Conservation (phyloP, 495 filamentous ascomycete species). For the Echria macrotheca region DNA sequence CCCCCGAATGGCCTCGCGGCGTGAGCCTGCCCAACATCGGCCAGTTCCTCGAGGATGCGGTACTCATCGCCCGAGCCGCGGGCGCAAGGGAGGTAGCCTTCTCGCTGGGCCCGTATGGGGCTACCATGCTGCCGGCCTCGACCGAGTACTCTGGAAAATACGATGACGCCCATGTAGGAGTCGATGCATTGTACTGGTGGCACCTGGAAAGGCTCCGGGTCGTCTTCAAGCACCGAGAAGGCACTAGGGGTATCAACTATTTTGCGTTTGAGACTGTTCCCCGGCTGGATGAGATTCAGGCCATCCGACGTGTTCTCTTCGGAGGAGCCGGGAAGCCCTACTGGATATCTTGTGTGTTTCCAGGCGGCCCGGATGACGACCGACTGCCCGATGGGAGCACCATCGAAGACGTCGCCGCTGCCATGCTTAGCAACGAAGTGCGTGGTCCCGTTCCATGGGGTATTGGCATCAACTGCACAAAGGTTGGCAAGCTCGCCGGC, state of each 20-base stretch:
- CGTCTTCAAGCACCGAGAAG: slow-evolving; percentile 29
- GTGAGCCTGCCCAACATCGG: slow-evolving; percentile 21
- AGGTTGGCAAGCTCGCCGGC: slow-evolving; percentile 44
- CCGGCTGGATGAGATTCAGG: slow-evolving; percentile 52
- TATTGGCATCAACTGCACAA: slow-evolving; percentile 64
- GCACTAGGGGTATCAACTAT: slow-evolving; percentile 39
- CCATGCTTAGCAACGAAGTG: slow-evolving; percentile 32
- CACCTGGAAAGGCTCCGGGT: slow-evolving; percentile 49
- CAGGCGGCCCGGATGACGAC: slow-evolving; percentile 36
- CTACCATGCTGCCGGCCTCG: slow-evolving; percentile 56
- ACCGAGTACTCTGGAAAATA: slow-evolving; percentile 61
- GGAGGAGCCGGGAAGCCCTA: slow-evolving; percentile 20
- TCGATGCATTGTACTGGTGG: slow-evolving; percentile 45
- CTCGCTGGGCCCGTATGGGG: slow-evolving; percentile 60
- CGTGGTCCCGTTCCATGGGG: slow-evolving; percentile 44
- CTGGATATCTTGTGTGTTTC: slow-evolving; percentile 62
- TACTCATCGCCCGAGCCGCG: slow-evolving; percentile 32
- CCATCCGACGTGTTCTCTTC: slow-evolving; percentile 43
- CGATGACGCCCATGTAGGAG: slow-evolving; percentile 38
- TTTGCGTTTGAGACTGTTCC: slow-evolving; percentile 63
- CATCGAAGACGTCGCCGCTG: slow-evolving; percentile 41
- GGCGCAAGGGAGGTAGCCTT: slow-evolving; percentile 37
- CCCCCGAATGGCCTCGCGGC: slow-evolving; percentile 13
- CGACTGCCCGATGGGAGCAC: slow-evolving; percentile 41
- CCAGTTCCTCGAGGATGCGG: slow-evolving; percentile 27